Base-by-base conservation (phyloP, 2,329 filamentous ascomycete genomes). In the Chrysoporthe cubensis region DNA sequence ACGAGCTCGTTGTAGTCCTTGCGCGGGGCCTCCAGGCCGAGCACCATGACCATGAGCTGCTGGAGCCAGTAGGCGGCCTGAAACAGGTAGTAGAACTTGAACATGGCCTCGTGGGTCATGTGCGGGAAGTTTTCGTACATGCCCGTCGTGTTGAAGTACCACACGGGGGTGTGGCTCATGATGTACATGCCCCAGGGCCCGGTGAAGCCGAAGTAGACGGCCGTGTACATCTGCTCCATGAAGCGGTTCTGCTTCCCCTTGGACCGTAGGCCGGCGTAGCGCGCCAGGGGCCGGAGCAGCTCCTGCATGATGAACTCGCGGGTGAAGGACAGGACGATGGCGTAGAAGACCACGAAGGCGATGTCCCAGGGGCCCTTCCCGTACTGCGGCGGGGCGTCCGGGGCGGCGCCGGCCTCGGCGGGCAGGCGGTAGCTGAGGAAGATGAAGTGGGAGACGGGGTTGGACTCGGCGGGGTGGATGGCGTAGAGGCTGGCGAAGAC, bases 261-360 rank as follows among this genome's bases (percentile, higher is more conserved):
- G 71, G 87, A 88, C 69, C 82, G 85, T 75, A 97, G 88, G 18
- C 92, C 91, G 65, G 84, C 88, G 72, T 82, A 84, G 56, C 88
- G 84, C 6, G 93, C 93, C 70, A 94, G 83, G 0, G 94, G 94
- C 14, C 90, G 88, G 68, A 97, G 88, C 62, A 97, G 75, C 74
- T 93, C 90, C 81, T 97, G 94, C 94, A 97, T 97, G 80, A 97
- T 86, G 79, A 97, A 97, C 79, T 98, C 94, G 76, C 94, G 92
- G 13, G 93, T 97, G 78, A 98, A 97, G 70, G 92, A 94, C 69
- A 98, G 86, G 32, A 97, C 90, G 67, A 97, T 82, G 52, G 88
- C 95, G 81, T 97, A 97, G 82, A 97, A 97, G 68, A 83, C 82
- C 65, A 97, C 92, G 74, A 98, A 95, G 56, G 91, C 91, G 65